These are phyloP conservation scores for Camelina hispida DNA, from an alignment of 345 rosid species.

Conservation along the genomic window DNA sequence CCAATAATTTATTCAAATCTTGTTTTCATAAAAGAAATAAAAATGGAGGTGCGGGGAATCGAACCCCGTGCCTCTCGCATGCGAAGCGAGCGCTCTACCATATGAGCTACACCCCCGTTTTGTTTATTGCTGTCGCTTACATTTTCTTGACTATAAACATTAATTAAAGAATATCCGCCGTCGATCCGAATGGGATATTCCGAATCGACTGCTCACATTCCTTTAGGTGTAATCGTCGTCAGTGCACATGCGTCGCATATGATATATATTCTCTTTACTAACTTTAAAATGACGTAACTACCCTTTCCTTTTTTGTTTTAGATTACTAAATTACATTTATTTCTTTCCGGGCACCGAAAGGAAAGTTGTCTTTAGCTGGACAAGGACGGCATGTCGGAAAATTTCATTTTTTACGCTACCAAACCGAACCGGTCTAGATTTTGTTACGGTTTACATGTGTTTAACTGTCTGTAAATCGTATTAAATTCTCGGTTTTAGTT, in stretches of 20 bases:
- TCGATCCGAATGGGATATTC: constrained; percentile 1
- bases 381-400: constrained; percentile 45
- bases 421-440: not conserved
- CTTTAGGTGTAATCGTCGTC: constrained; percentile 22
- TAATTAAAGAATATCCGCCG: constrained; percentile 8
- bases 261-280: not conserved
- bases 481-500: constrained; percentile 4
- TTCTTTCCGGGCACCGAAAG: constrained; percentile 15
- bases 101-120: constrained; percentile 71
- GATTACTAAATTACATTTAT: too few relatives aligned
- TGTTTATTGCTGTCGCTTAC: rapidly evolving
- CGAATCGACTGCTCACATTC: constrained; percentile 23
- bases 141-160: rapidly evolving
- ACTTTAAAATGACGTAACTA: not conserved
- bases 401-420: not conserved
- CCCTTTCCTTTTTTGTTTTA: not conserved
- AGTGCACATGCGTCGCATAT: constrained; percentile 41
- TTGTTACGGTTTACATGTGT: not conserved
- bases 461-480: not conserved
- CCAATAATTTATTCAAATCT: not conserved
- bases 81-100: constrained; percentile 93
- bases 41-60: constrained; percentile 64
- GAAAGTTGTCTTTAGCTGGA: constrained; percentile 42
- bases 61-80: constrained; percentile 92
- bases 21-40: not conserved